A percentile compares a stretch with the other conserved stretches of the same genome.
Evolutionary conservation across 495 filamentous ascomycete species (phyloP).

Genomic region (Diplogelasinospora grovesii): DNA sequence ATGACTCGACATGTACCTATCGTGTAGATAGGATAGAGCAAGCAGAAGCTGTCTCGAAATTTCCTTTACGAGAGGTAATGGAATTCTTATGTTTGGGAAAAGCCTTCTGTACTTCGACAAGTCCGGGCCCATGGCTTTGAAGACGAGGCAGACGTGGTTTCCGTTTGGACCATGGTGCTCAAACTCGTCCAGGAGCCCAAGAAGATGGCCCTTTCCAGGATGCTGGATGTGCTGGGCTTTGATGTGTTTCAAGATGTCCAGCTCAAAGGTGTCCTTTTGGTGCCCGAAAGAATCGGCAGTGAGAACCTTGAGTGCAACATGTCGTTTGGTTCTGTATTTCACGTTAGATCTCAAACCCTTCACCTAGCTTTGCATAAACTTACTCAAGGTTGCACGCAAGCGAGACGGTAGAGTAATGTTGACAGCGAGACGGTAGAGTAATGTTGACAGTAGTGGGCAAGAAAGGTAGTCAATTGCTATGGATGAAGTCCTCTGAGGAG

Average conservation of each 20-base stretch:
- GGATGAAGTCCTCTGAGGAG: too few species aligned
- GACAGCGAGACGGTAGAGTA: too few species aligned
- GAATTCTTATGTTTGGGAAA: slow-evolving; percentile 5
- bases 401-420: slow-evolving; percentile 11
- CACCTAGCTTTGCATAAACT: not conserved
- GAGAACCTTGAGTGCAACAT: slow-evolving; percentile 7
- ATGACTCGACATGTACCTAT: slow-evolving; percentile 2
- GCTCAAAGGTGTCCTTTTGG: slow-evolving; percentile 2
- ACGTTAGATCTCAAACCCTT: too few species aligned
- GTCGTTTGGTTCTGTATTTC: slow-evolving; percentile 2
- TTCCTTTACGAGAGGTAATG: slow-evolving; percentile 1
- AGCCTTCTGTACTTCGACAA: slow-evolving; percentile 2
- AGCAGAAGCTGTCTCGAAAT: slow-evolving; percentile 4
- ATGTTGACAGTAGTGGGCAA: too few species aligned
- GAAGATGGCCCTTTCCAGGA: not conserved
- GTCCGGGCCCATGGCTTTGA: slow-evolving; percentile 5
- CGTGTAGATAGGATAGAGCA: slow-evolving; percentile 3
- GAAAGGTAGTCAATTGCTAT: too few species aligned
- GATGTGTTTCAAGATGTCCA: slow-evolving; percentile 3
- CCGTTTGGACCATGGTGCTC: slow-evolving; percentile 3
- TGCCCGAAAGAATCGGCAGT: not conserved
- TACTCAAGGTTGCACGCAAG: slow-evolving; percentile 5
- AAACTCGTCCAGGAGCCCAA: slow-evolving; percentile 3
- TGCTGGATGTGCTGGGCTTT: not conserved
- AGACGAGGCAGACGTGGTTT: slow-evolving; percentile 3